These are phyloP conservation scores for Sclerotinia trifoliorum DNA, from an alignment of 2,329 filamentous ascomycete species.

Conservation along the genomic window DNA sequence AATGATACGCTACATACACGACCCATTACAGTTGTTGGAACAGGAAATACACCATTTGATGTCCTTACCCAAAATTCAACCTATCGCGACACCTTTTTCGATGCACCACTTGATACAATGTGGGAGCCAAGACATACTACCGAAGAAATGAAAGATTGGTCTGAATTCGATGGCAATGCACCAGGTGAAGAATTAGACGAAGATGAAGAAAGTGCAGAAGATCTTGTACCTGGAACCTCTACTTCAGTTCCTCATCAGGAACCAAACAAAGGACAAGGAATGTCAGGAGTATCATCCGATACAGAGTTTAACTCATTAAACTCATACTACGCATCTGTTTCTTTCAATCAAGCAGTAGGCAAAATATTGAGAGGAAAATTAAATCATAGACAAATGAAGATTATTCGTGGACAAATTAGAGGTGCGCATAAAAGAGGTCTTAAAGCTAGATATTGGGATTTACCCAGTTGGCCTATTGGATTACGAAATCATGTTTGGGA, in stretches of 20 bases:
- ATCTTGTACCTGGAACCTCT: slow-evolving; percentile 4
- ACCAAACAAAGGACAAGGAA: slow-evolving; percentile 44
- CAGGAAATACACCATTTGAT: slow-evolving; percentile 62
- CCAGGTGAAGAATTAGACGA: slow-evolving; percentile 24
- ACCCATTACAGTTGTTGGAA: slow-evolving; percentile 67
- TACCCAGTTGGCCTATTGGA: slow-evolving; percentile 56
- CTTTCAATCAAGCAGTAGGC: slow-evolving; percentile 56
- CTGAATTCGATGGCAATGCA: slow-evolving; percentile 21
- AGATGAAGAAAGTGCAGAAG: slow-evolving; percentile 31
- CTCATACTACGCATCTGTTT: slow-evolving; percentile 64
- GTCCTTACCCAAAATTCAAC: slow-evolving; percentile 52
- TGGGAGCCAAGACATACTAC: slow-evolving; percentile 36
- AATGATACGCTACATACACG: slow-evolving; percentile 51
- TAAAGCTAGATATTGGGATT: slow-evolving; percentile 59
- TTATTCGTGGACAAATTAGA: slow-evolving; percentile 47
- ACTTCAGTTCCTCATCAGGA: slow-evolving; percentile 5
- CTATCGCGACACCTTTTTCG: slow-evolving; percentile 63
- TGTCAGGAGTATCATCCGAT: slow-evolving; percentile 41
- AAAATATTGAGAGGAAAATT: slow-evolving; percentile 48
- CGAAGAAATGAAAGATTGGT: slow-evolving; percentile 21
- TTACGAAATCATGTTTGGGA: slow-evolving; percentile 57
- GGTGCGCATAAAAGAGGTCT: slow-evolving; percentile 53
- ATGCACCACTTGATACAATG: slow-evolving; percentile 57
- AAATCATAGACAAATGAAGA: slow-evolving; percentile 45
- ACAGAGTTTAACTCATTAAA: slow-evolving; percentile 52